A percentile compares a stretch with the other conserved stretches of the same genome.
phyloP scores from a whole-genome alignment of 805 yeast genomes.

The Candida qinlingensis region DNA sequence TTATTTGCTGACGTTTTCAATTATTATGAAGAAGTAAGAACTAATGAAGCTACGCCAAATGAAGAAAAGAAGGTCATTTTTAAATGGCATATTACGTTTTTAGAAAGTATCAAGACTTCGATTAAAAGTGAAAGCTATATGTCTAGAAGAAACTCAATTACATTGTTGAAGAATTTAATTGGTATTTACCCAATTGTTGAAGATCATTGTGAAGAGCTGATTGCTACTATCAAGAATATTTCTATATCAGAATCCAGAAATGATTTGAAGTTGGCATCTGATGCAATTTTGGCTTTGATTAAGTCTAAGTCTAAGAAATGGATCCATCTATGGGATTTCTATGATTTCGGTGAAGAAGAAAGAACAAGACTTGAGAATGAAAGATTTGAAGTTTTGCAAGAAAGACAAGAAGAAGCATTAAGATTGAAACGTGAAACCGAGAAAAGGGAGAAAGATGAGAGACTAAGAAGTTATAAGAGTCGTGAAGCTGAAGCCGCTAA shows the following conservation, averaged over 20 bases:
- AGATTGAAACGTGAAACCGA: neutral
- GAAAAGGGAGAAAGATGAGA: slow-evolving; percentile 5
- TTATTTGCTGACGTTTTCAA: slow-evolving; percentile 56
- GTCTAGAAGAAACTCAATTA: slow-evolving; percentile 75
- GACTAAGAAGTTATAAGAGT: neutral
- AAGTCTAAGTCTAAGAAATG: slow-evolving; percentile 48
- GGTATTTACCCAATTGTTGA: slow-evolving; percentile 63
- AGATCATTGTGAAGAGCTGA: slow-evolving; percentile 54
- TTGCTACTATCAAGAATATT: slow-evolving; percentile 42
- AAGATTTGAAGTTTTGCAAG: slow-evolving; percentile 8
- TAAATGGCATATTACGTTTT: slow-evolving; percentile 49
- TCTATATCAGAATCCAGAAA: slow-evolving; percentile 57
- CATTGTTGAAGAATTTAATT: slow-evolving; percentile 62
- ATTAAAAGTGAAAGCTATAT: slow-evolving; percentile 53
- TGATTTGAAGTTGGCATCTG: slow-evolving; percentile 74
- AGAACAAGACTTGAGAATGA: slow-evolving; percentile 23
- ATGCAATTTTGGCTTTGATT: slow-evolving; percentile 63
- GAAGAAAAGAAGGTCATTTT: slow-evolving; percentile 36
- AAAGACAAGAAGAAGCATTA: slow-evolving; percentile 12
- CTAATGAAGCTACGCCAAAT: slow-evolving; percentile 21
- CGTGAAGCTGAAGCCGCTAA: slow-evolving; percentile 14
- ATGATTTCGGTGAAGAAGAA: slow-evolving; percentile 41
- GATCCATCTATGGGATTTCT: slow-evolving; percentile 53
- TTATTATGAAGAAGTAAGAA: slow-evolving; percentile 42
- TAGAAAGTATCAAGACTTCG: slow-evolving; percentile 25